A percentile compares a stretch with the other conserved stretches of the same genome.
Evolutionary conservation across 208 protist genomes (phyloP).

Genomic region (Trypanosoma platydactyli): DNA sequence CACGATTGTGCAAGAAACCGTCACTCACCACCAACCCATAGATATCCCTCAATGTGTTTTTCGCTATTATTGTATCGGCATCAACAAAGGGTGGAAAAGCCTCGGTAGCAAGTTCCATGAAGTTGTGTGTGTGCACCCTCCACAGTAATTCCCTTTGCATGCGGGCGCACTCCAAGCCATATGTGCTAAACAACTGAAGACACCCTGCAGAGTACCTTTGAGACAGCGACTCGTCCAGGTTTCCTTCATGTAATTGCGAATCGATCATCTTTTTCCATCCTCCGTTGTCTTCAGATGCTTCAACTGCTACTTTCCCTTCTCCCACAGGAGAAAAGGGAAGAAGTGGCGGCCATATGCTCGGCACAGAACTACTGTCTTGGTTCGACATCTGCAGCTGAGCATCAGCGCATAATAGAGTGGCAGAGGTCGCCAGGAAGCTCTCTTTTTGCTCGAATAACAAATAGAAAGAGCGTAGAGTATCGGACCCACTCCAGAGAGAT

Average conservation of each 20-base stretch:
- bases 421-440: neutral
- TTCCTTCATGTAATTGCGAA: no score
- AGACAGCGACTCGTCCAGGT: neutral
- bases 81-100: neutral
- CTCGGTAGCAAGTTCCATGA: neutral
- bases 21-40: slow-evolving; percentile 20
- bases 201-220: neutral
- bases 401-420: neutral
- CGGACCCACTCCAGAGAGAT: neutral
- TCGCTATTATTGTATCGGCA: neutral
- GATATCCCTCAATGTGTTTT: neutral
- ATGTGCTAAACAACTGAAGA: slow-evolving; percentile 5
- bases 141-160: slow-evolving; percentile 12
- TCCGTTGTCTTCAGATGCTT: neutral
- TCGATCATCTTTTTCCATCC: neutral
- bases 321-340: no score
- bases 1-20: slow-evolving; percentile 6
- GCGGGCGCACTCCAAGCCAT: neutral
- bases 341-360: no score
- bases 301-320: no score
- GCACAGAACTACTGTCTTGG: no score
- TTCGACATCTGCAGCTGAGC: neutral
- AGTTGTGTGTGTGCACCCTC: neutral
- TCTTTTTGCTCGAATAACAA: slow-evolving; percentile 6
- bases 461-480: neutral